These are phyloP conservation scores for Apiospora saccharicola DNA, from an alignment of 2,329 filamentous ascomycete genomes.

Conservation along the genomic window DNA sequence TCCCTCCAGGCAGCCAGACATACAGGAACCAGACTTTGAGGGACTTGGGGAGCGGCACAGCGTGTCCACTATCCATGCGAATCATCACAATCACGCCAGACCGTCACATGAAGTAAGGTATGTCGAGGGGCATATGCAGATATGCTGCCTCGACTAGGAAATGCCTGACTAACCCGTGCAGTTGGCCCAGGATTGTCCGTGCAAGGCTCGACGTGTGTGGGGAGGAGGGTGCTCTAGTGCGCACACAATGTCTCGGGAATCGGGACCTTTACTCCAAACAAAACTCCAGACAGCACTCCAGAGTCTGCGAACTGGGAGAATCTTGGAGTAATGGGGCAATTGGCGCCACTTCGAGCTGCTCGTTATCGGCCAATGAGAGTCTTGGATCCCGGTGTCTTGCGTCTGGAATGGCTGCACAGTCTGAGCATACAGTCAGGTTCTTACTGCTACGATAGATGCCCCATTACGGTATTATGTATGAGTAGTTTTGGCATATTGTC, in stretches of 20 bases:
- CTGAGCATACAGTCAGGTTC: background rate
- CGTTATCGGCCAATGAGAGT: conserved; percentile 1
- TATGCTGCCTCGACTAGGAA: background rate
- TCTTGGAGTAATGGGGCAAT: background rate
- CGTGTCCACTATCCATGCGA: background rate
- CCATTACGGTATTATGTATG: background rate
- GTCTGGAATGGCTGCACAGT: background rate
- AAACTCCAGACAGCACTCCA: conserved; percentile 10
- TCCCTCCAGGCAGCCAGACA: background rate
- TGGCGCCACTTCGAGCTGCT: background rate
- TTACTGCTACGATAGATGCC: background rate
- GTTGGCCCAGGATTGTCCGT: background rate
- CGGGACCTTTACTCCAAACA: conserved; percentile 14
- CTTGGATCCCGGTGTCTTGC: background rate
- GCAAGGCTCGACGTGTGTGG: background rate
- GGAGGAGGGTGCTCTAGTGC: background rate
- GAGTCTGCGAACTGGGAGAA: conserved; percentile 9
- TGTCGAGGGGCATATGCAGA: background rate
- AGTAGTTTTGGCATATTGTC: background rate
- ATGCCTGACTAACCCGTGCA: background rate
- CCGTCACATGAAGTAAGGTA: background rate
- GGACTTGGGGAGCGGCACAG: background rate
- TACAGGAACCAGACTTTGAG: background rate
- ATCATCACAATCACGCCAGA: conserved; percentile 16
- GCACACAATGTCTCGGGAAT: conserved; percentile 16